phyloP scores from a whole-genome alignment of 2,329 filamentous ascomycete genomes.

The Bisporella sp. region DNA sequence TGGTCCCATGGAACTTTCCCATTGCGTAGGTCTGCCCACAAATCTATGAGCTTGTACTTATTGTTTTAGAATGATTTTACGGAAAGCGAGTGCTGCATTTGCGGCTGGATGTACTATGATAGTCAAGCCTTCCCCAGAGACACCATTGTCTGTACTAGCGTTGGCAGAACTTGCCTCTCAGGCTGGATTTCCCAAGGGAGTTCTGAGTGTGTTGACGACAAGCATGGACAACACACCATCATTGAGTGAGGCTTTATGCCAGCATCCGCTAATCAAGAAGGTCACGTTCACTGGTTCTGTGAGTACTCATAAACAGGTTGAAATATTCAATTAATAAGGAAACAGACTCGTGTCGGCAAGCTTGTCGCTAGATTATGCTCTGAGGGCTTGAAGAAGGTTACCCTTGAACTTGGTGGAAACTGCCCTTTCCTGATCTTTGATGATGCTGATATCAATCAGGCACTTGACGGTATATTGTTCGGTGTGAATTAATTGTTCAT shows the following conservation, averaged over 20 bases:
- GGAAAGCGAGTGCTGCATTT: slow-evolving; percentile 61
- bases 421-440: slow-evolving; percentile 60
- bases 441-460: slow-evolving; percentile 53
- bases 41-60: not conserved
- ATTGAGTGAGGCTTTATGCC: slow-evolving; percentile 46
- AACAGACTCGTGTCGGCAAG: slow-evolving; percentile 50
- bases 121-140: slow-evolving; percentile 64
- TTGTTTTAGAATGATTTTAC: slow-evolving; percentile 44
- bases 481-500: not conserved
- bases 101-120: slow-evolving; percentile 72
- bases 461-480: slow-evolving; percentile 34
- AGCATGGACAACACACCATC: slow-evolving; percentile 46
- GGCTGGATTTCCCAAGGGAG: slow-evolving; percentile 51
- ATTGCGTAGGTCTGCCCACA: slow-evolving; percentile 38
- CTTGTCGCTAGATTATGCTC: slow-evolving; percentile 53
- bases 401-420: slow-evolving; percentile 57
- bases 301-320: slow-evolving; percentile 4
- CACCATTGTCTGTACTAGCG: slow-evolving; percentile 48
- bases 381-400: slow-evolving; percentile 56
- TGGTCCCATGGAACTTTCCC: slow-evolving; percentile 70
- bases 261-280: slow-evolving; percentile 53
- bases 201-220: slow-evolving; percentile 55
- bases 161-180: slow-evolving; percentile 46
- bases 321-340: not conserved
- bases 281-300: slow-evolving; percentile 52